These are phyloP conservation scores for Tilletia horrida DNA, from an alignment of 1,284 basidiomycete genomes.

Conservation along the genomic window DNA sequence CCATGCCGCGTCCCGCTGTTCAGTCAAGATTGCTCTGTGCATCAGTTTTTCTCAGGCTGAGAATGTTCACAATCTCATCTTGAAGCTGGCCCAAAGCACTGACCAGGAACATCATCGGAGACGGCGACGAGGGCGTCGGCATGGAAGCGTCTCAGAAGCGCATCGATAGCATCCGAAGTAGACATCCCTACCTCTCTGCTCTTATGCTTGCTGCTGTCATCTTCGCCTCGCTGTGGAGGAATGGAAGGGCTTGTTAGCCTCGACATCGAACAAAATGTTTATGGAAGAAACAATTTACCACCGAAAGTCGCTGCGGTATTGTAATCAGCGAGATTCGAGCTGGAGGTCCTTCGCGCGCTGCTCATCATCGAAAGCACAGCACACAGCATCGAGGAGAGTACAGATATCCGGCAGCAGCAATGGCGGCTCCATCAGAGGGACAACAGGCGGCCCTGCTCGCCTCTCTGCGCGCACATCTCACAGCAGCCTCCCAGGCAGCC, in stretches of 20 bases:
- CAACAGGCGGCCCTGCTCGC: neutral
- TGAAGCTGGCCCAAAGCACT: neutral
- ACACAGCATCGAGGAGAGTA: neutral
- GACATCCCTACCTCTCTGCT: neutral
- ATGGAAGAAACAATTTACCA: neutral
- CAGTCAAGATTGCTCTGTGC: too few species aligned
- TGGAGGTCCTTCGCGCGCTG: too few species aligned
- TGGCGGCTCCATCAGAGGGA: neutral
- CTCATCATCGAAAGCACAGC: neutral
- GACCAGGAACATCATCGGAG: slow-evolving; percentile 15
- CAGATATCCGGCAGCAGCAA: neutral
- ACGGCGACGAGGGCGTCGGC: neutral
- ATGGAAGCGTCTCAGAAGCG: slow-evolving; percentile 6
- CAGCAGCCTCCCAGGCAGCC: neutral
- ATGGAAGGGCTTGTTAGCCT: too few species aligned
- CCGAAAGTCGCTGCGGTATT: too few species aligned
- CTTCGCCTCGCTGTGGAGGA: neutral
- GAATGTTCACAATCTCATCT: neutral
- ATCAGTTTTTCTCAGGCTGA: neutral
- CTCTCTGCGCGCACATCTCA: slow-evolving; percentile 14
- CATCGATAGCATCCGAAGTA: neutral
- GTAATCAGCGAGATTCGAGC: too few species aligned
- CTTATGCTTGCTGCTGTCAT: too few species aligned
- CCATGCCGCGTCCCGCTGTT: slow-evolving; percentile 14
- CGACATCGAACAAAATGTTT: too few species aligned